A percentile compares a stretch with the other conserved stretches of the same genome.
Conservation (phyloP, 805 yeast species). For the Clavispora vitiphila region DNA sequence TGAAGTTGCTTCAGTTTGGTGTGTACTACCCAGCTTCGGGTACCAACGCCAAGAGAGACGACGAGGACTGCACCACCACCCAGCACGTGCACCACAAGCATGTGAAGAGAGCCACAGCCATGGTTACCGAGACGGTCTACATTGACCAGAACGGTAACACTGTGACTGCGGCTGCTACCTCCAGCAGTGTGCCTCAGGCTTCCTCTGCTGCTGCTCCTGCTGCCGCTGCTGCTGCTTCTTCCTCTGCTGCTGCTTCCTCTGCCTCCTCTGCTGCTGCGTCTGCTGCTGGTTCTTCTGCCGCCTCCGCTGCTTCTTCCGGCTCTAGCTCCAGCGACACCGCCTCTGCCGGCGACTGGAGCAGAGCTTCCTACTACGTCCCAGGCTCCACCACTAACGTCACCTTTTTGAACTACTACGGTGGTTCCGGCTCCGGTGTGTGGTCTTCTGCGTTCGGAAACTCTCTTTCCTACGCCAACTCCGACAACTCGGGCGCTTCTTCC, state of each 20-base stretch:
- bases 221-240: slow-evolving; percentile 4
- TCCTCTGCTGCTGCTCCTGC: neutral
- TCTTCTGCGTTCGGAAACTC: slow-evolving; percentile 87
- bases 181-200: slow-evolving; percentile 1
- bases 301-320: slow-evolving; percentile 23
- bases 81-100: slow-evolving; percentile 41
- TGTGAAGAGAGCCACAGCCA: slow-evolving; percentile 57
- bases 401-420: slow-evolving; percentile 88
- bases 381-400: slow-evolving; percentile 68
- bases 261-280: slow-evolving; percentile 12
- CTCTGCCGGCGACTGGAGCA: slow-evolving; percentile 48
- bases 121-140: slow-evolving; percentile 73
- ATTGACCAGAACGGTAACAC: slow-evolving; percentile 57
- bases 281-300: slow-evolving; percentile 20
- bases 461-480: slow-evolving; percentile 73
- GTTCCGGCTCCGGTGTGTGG: slow-evolving; percentile 87
- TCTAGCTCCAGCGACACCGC: slow-evolving; percentile 27
- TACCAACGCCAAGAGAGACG: slow-evolving; percentile 41
- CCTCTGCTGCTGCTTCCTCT: slow-evolving; percentile 5
- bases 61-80: slow-evolving; percentile 44
- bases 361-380: slow-evolving; percentile 64
- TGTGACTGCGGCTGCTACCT: slow-evolving; percentile 13
- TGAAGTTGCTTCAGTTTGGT: slow-evolving; percentile 77
- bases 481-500: slow-evolving; percentile 71
- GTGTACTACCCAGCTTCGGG: slow-evolving; percentile 71